phyloP scores from a whole-genome alignment of 164 flowering plant genomes.

The Piper longum region DNA sequence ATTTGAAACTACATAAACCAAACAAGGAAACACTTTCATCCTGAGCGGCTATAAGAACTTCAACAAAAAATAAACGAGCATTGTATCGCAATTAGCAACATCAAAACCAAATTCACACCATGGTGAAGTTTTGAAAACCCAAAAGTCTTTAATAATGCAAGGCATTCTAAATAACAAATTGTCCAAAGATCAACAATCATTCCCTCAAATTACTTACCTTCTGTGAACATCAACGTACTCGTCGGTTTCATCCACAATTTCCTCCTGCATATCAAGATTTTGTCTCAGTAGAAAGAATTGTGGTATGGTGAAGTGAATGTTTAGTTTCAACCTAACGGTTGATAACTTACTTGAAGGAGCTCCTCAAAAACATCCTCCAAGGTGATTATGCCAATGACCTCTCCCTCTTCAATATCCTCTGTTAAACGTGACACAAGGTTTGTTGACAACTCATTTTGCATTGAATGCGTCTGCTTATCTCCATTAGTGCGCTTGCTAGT shows the following conservation, averaged over 20 bases:
- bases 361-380: conserved; percentile 99
- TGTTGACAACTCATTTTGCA: conserved; percentile 19
- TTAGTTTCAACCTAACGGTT: background rate
- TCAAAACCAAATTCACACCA: too few species aligned
- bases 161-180: too few species aligned
- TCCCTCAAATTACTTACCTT: conserved; percentile 19
- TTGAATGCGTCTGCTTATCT: conserved; percentile 11
- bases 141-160: too few species aligned
- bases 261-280: conserved; percentile 31
- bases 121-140: too few species aligned
- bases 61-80: too few species aligned
- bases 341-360: conserved; percentile 67
- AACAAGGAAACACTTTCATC: too few species aligned
- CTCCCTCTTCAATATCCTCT: conserved; percentile 85
- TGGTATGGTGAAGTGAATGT: background rate
- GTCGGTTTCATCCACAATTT: conserved; percentile 66
- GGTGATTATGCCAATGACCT: conserved; percentile 92
- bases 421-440: conserved; percentile 21
- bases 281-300: background rate
- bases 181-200: too few species aligned
- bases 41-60: too few species aligned
- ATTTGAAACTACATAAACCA: too few species aligned
- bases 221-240: conserved; percentile 59
- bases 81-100: too few species aligned
- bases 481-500: conserved; percentile 10